Conservation (phyloP, 2,329 filamentous ascomycete species). For the Sordariomycetes sp. region DNA sequence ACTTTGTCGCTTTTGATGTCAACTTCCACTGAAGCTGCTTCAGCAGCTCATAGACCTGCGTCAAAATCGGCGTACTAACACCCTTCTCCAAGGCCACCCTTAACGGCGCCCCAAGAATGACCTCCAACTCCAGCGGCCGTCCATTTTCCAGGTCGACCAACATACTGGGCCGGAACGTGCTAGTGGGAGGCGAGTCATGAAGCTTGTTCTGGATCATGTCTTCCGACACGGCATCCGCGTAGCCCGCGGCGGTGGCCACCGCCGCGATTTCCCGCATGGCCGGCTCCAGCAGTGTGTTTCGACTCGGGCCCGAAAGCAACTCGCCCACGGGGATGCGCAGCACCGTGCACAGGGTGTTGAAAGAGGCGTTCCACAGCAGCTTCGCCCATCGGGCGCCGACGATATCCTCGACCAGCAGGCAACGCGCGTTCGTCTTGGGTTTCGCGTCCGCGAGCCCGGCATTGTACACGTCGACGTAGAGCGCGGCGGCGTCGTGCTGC, state of each 20-base stretch:
- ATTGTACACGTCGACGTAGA: constrained; percentile 6
- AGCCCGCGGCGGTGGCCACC: constrained; percentile 3
- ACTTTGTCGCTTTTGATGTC: constrained; percentile 1
- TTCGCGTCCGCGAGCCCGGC: constrained; percentile 5
- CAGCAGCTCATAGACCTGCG: constrained; percentile 3
- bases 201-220: constrained; percentile 4
- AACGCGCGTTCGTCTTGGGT: constrained; percentile 5
- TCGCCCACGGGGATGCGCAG: constrained; percentile 23
- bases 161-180: constrained; percentile 4
- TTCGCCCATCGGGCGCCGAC: constrained; percentile 32
- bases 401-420: constrained; percentile 6
- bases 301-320: constrained; percentile 8
- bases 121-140: constrained; percentile 5
- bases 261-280: constrained; percentile 5
- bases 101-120: constrained; percentile 5
- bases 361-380: constrained; percentile 39
- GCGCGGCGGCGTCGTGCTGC: constrained; percentile 4
- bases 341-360: constrained; percentile 44
- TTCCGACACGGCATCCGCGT: constrained; percentile 3
- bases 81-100: constrained; percentile 3
- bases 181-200: constrained; percentile 4
- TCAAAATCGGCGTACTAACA: constrained; percentile 2
- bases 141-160: constrained; percentile 4
- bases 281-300: constrained; percentile 4
- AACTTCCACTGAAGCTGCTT: constrained; percentile 3